Base-by-base conservation (phyloP, 2,329 filamentous ascomycete genomes). In the Claviceps sp. region DNA sequence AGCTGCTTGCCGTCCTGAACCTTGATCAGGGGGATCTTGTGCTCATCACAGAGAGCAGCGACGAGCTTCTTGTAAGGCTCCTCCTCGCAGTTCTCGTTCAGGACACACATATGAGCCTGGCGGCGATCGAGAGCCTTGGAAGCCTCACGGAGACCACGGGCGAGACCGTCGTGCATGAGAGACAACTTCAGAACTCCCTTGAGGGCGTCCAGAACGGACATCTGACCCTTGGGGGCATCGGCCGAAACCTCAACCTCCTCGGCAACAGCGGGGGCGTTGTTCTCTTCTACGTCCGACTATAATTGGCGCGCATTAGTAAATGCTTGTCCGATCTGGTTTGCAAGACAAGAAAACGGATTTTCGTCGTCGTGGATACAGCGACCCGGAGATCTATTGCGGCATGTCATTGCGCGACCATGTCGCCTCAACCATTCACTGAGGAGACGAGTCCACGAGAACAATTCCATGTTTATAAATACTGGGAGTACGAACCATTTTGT, bases 1-100 rank as follows among this genome's bases (percentile, higher is more conserved):
- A 98, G 81, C 82, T 96, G 88, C 86, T 98, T 98, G 75, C 93
- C 93, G 74, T 98, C 93, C 63, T 90, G 91, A 60, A 98, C 93
- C 88, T 98, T 97, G 84, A 98, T 98, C 67, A 98, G 79, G 62
- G 93, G 93, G 68, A 98, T 98, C 85, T 96, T 96, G 81, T 98
- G 93, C 84, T 98, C 93, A 60, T 86, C 88, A 87, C 93, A 98
- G 57, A 98, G 87, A 58, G 93, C 93, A 64, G 97, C 87, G 67
- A 98, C 91, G 62, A 98, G 84, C 87, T 98, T 98, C 89, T 98
- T 98, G 84, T 98, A 98, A 63, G 93, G 91, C 77, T 98, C 93
- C 84, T 98, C 93, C 81, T 98, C 93, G 81, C 93, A 98, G 63
- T 87, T 85, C 84, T 98, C 93, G 84, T 98, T 98, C 67, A 98